These are phyloP conservation scores for Lasiodiplodia citricola DNA, from an alignment of 2,329 filamentous ascomycete genomes.

Conservation along the genomic window DNA sequence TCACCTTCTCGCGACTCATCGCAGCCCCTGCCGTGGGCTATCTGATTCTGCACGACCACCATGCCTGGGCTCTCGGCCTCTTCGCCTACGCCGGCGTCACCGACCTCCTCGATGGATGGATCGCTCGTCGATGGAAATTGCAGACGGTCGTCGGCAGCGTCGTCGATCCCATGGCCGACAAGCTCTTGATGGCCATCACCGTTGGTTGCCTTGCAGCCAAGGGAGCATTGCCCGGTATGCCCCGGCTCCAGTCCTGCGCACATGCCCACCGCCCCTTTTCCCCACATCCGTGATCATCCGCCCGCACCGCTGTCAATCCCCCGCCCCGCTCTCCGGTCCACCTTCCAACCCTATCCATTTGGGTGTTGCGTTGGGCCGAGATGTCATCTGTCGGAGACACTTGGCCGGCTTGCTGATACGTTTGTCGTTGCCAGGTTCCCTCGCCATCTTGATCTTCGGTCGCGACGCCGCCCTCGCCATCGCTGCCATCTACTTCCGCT, in stretches of 20 bases:
- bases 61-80: constrained; percentile 78
- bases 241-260: constrained; percentile 16
- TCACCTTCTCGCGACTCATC: constrained; percentile 84
- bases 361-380: not conserved
- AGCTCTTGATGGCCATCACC: constrained; percentile 90
- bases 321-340: constrained; percentile 26
- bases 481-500: constrained; percentile 92
- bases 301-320: constrained; percentile 22
- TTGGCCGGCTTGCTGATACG: constrained; percentile 6
- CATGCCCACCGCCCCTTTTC: constrained; percentile 17
- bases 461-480: constrained; percentile 83
- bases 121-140: constrained; percentile 83
- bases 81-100: constrained; percentile 92
- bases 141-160: constrained; percentile 94
- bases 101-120: constrained; percentile 91
- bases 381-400: constrained; percentile 23
- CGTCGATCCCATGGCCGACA: constrained; percentile 97
- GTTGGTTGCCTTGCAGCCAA: constrained; percentile 85
- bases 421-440: constrained; percentile 65
- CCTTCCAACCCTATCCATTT: constrained; percentile 6
- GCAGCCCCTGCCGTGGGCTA: constrained; percentile 88
- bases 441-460: constrained; percentile 88
- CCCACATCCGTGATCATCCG: constrained; percentile 23
- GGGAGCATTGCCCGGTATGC: constrained; percentile 76
- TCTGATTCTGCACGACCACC: constrained; percentile 81